Conservation (phyloP, 495 filamentous ascomycete genomes). For the Penicillium goetzii region DNA sequence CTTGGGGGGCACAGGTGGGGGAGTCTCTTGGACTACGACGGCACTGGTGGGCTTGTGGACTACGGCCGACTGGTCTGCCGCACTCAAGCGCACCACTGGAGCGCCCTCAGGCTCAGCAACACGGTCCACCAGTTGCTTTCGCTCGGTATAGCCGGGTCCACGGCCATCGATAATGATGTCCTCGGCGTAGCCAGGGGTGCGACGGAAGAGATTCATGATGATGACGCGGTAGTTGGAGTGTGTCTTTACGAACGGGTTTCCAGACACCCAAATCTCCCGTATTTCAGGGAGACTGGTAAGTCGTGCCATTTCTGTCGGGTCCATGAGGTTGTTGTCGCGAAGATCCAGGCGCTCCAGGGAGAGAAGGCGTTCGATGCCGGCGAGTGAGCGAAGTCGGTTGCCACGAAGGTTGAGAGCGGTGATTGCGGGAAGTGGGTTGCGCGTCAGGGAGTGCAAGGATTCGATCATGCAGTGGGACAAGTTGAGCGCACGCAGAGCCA, state of each 20-base stretch:
- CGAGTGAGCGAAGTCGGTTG: conserved; percentile 86
- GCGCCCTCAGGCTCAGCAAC: conserved; percentile 72
- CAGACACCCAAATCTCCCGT: conserved; percentile 85
- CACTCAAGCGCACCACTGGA: conserved; percentile 72
- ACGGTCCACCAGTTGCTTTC: conserved; percentile 81
- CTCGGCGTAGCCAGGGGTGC: conserved; percentile 85
- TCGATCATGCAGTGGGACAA: conserved; percentile 97
- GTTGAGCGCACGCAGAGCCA: conserved; percentile 84
- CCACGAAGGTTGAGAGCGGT: conserved; percentile 88
- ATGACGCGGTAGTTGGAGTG: conserved; percentile 82
- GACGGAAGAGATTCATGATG: conserved; percentile 96
- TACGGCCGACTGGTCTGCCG: conserved; percentile 59
- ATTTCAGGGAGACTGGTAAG: conserved; percentile 90
- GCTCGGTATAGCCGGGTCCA: conserved; percentile 79
- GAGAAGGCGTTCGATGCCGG: conserved; percentile 85
- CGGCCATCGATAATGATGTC: conserved; percentile 88
- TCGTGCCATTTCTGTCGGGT: conserved; percentile 87
- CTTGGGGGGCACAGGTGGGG: conserved; percentile 2
- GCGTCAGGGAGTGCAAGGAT: conserved; percentile 82
- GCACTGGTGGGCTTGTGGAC: conserved; percentile 58
- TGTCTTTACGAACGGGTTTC: conserved; percentile 88
- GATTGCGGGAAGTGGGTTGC: conserved; percentile 89
- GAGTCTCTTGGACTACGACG: conserved; percentile 16
- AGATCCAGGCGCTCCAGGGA: conserved; percentile 90
- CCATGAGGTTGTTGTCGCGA: conserved; percentile 86